Evolutionary conservation across 495 filamentous ascomycete genomes (phyloP).

Genomic region (Lasiosphaeris hirsuta): DNA sequence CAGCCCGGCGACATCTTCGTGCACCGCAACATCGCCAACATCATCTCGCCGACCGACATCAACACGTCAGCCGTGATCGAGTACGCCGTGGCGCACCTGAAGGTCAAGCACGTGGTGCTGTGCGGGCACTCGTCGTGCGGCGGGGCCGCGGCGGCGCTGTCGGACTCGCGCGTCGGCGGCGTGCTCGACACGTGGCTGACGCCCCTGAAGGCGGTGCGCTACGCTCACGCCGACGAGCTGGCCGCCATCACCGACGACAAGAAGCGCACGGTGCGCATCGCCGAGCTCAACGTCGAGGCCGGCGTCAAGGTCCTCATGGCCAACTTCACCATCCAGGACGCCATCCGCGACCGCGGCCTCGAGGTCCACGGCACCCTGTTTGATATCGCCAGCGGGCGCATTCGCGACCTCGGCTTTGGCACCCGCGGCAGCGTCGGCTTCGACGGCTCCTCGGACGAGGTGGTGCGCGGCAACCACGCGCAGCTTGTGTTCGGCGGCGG

Average conservation of each 20-base stretch:
- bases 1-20: slow-evolving; percentile 88
- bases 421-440: slow-evolving; percentile 30
- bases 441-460: slow-evolving; percentile 17
- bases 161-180: slow-evolving; percentile 63
- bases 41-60: slow-evolving; percentile 74
- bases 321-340: slow-evolving; percentile 58
- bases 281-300: slow-evolving; percentile 67
- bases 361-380: slow-evolving; percentile 71
- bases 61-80: slow-evolving; percentile 76
- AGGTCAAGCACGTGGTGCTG: slow-evolving; percentile 78
- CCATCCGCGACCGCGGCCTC: slow-evolving; percentile 64
- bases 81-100: slow-evolving; percentile 70
- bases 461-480: slow-evolving; percentile 47
- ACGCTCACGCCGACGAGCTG: slow-evolving; percentile 53
- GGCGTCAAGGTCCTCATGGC: slow-evolving; percentile 61
- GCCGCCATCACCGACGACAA: slow-evolving; percentile 44
- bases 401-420: slow-evolving; percentile 56
- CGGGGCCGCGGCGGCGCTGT: slow-evolving; percentile 67
- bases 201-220: slow-evolving; percentile 62
- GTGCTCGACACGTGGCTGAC: slow-evolving; percentile 80
- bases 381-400: slow-evolving; percentile 58
- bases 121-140: slow-evolving; percentile 84
- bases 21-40: slow-evolving; percentile 93
- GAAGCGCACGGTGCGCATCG: slow-evolving; percentile 51
- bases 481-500: slow-evolving; percentile 47